Base-by-base conservation (phyloP, 805 yeast species). In the Candida maris region DNA sequence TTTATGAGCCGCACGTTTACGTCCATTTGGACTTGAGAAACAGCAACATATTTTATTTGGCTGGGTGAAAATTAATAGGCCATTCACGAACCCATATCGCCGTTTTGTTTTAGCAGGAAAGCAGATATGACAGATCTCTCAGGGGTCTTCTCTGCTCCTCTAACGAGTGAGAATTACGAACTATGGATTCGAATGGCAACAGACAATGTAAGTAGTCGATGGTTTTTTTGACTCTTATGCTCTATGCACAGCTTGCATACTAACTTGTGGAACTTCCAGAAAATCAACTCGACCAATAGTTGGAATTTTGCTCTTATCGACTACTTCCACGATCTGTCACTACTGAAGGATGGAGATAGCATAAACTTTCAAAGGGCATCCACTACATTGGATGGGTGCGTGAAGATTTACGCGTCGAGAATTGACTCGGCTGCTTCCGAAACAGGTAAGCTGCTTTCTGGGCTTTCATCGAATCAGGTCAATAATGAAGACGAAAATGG, bases 301-400 rank as follows among this genome's bases (percentile, higher is more conserved):
- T 89, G 96, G 96, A 82, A 84, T 49, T 79, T 87, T 54, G 95
- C 89, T 0, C 69, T 89, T 51, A 89, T 89, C 52, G 97, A 89
- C 59, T 89, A 88, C 59, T 89, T 89, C 56, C 84, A 88, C 52
- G 95, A 86, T 52, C 68, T 87, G 61, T 74, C 84, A 19, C 73
- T 86, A 19, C 68, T 85, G 30, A 73, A 76, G 47, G 94, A 82
- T 35, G 82, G 87, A 4, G 87, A 82, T 38, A 72, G 78, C 27
- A 85, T 89, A 51, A 87, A 88, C 57, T 89, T 91, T 58, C 96
- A 86, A 57, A 77, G 81, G 48, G 97, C 97, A 0, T 79, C 93
- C 1, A 87, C 94, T 3, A 86, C 97, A 1, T 65, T 91, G 16
- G 97, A 89, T 52, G 97, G 97, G 0, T 89, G 97, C 67, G 91